Evolutionary conservation across 345 rosid genomes (phyloP), one percentile per base, ranked within the genome.

Genomic region (Heritiera fomes): DNA sequence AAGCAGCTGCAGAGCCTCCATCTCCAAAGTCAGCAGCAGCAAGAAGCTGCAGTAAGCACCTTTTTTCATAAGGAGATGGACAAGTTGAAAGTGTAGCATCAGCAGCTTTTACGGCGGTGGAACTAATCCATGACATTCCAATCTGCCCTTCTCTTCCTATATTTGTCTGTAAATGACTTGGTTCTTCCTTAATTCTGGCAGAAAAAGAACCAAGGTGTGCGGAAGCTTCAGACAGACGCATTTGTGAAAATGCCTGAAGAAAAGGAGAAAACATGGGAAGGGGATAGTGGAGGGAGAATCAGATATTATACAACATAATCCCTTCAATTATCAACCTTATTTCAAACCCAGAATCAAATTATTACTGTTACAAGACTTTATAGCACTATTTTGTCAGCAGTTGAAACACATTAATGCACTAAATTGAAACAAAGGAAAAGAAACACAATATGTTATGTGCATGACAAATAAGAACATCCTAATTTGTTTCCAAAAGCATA

Each of bases 141-240:
- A 81, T 82, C 78, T 84, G 89, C 73, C 83, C 90, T 77, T 93
- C 98, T 87, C 88, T 94, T 71, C 84, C 90, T 55, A 79, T 73
- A 84, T 77, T 87, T 83, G 92, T 85, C 80, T 82, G 93, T 50
- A 82, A 83, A 81, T 82, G 81, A 45, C 84, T 76, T 49, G 88
- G 84, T 80, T 96, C 98, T 34, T 93, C 98, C 91, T 90, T 96
- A 78, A 94, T 87, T 87, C 98, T 89, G 74, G 87, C 88, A 81
- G 95, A 89, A 80, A 92, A 96, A 77, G 99, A 96, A 85, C 98
- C 97, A 69, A 96, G 81, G 89, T 96, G 99, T 69, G 98, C 99
- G 79, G 97, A 88, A 83, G 99, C 97, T 88, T 96, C 99, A 71
- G 98, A 88, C 13, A 96, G 89, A 73, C 98, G 97, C 97, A 92